phyloP scores from a whole-genome alignment of 192 early-diverging fungal genomes.

The Gryganskiella cystojenkinii region DNA sequence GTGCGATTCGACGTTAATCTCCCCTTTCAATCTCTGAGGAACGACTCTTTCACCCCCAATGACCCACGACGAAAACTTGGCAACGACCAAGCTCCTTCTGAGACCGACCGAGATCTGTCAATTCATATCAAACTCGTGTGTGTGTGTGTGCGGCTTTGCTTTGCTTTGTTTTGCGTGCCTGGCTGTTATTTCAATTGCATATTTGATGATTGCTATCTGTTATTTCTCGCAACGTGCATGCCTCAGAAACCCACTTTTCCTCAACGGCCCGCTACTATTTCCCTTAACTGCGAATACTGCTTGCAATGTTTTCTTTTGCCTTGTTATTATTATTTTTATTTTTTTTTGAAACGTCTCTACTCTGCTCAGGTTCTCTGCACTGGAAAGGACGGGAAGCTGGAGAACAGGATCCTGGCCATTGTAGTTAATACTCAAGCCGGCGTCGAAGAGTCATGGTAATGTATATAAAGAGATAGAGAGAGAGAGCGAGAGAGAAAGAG shows the following conservation, averaged over 20 bases:
- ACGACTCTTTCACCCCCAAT: too few species aligned
- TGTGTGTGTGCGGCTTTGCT: too few species aligned
- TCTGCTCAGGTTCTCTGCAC: conserved; percentile 42
- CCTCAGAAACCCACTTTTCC: not conserved
- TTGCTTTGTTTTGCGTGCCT: conserved; percentile 2
- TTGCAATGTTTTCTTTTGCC: not conserved
- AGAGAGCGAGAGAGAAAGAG: too few species aligned
- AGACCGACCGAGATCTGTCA: conserved; percentile 42
- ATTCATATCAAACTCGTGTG: conserved; percentile 48
- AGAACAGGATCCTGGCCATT: conserved; percentile 42
- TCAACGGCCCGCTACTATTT: conserved; percentile 4
- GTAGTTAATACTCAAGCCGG: conserved; percentile 47
- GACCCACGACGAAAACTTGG: conserved; percentile 25
- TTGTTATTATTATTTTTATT: not conserved
- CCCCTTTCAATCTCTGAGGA: too few species aligned
- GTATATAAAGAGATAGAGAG: too few species aligned
- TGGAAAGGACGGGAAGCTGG: conserved; percentile 14
- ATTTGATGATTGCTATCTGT: not conserved
- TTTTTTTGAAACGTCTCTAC: conserved; percentile 9
- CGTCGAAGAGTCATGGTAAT: conserved; percentile 50
- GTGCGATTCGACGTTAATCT: too few species aligned
- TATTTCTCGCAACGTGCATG: too few species aligned
- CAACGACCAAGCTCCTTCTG: conserved; percentile 21
- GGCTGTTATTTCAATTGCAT: not conserved
- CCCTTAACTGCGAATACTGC: conserved; percentile 29